Base-by-base conservation (phyloP, 805 yeast genomes). In the Limtongozyma cylindracea region DNA sequence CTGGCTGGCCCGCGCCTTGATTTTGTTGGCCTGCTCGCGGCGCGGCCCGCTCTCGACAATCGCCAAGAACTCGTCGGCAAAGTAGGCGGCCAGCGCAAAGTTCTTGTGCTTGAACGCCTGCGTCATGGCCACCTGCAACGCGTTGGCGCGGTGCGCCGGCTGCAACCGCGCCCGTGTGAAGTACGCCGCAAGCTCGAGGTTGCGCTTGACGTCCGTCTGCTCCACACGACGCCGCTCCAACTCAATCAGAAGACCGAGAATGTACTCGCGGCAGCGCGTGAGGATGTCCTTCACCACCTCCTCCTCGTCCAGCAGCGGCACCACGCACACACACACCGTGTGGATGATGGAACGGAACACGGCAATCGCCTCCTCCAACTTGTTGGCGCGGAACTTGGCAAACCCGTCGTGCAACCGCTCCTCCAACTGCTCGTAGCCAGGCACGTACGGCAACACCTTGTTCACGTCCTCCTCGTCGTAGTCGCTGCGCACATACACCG, bases 91-190 rank as follows among this genome's bases (percentile, higher is more conserved):
- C 27, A 72, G 62, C 3, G 82, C 70, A 48, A 49, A 88, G 48
- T 88, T 84, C 44, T 82, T 80, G 41, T 71, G 57, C 41, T 73
- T 76, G 59, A 76, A 80, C 18, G 88, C 65, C 51, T 77, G 91
- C 20, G 73, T 67, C 88, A 84, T 74, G 18, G 99, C 98, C 25
- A 80, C 93, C 43, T 78, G 91, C 35, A 80, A 56, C 8, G 96
- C 93, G 38, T 78, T 71, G 24, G 71, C 63, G 27, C 72, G 63
- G 45, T 88, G 98, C 6, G 72, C 70, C 17, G 74, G 68, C 30
- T 72, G 77, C 33, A 88, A 58, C 31, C 72, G 62, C 13, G 82
- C 70, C 39, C 63, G 68, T 9, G 98, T 78, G 54, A 88, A 91
- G 47, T 84, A 84, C 1, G 96, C 91, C 5, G 98, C 96, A 32